phyloP scores from a whole-genome alignment of 139 green algal genomes.

The Chlorella sp. region DNA sequence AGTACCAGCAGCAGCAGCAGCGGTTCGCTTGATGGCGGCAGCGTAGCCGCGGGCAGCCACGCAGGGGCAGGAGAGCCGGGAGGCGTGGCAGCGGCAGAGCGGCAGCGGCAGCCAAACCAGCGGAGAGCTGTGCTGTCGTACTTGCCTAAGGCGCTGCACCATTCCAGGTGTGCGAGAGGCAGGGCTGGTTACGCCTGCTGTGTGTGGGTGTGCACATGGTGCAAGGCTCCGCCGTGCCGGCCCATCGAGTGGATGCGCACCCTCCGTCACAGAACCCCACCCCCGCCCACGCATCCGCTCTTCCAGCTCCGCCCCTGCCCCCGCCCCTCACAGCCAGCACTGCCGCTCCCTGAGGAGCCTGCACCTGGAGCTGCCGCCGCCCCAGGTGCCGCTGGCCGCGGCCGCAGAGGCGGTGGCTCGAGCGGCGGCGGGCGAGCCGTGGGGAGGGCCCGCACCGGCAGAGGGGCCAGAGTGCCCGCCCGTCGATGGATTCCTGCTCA shows the following conservation, averaged over 20 bases:
- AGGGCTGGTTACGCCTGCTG: too few species aligned
- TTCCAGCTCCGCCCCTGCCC: neutral
- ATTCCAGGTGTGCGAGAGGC: neutral
- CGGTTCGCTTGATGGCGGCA: too few species aligned
- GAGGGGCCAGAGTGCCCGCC: conserved; percentile 15
- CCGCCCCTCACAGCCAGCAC: neutral
- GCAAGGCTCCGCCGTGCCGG: too few species aligned
- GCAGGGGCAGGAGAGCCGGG: neutral
- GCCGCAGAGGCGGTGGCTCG: conserved; percentile 2
- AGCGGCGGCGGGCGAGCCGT: neutral
- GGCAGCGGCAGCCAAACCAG: neutral
- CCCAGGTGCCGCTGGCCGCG: neutral
- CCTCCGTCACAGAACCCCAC: too few species aligned
- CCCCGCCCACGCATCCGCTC: neutral
- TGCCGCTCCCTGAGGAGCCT: conserved; percentile 8
- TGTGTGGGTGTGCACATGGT: too few species aligned
- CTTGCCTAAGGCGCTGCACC: conserved; percentile 9
- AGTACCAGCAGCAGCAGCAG: too few species aligned
- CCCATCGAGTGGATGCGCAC: too few species aligned
- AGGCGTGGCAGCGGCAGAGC: neutral
- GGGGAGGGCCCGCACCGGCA: neutral
- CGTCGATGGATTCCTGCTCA: conserved; percentile 23
- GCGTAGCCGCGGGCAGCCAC: too few species aligned
- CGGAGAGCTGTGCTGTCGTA: neutral
- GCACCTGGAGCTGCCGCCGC: conserved; percentile 30